Evolutionary conservation across 306 rosid species (phyloP), one percentile per base, ranked within the genome.

Genomic region (Cicer bijugum): DNA sequence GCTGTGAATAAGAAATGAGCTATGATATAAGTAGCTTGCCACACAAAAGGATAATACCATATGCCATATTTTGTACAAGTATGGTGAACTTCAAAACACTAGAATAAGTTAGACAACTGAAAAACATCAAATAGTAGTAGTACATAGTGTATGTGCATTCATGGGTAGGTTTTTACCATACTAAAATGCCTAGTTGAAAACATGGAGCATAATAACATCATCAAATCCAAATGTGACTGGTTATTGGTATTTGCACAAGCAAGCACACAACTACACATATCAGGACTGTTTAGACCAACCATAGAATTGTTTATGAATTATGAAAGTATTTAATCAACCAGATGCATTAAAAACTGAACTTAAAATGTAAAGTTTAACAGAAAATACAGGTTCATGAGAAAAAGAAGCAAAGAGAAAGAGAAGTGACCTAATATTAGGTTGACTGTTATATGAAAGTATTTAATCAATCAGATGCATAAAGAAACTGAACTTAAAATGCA

Each of bases 1-100:
- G 91, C 98, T 94, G 89, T 53, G 69, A 74, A 17, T 71, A 81
- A 81, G 68, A 40, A 67, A 51, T 10, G 47, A 75, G 16, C 35
- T 44, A 65, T 28, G 23, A 46, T 50, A 43, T 43, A 45, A 74
- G 71, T 15, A 43, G 63, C 35, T 70, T 51, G 14, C 72, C 47
- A 55, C 43, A 37, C n/a, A 52, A 40, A 74, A 67, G 14, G 46
- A 17, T 35, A 51, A 42, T 35, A 38, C 33, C 47, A 46, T 19
- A 45, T 35, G 37, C 12, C 55, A 72, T 61, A 11, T 68, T 68
- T 70, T 17, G 56, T 50, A 55, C 69, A 55, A 65, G 68, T 62
- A 71, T 28, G 40, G 45, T 33, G 12, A 57, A 46, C 55, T 64
- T 56, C 16, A 28, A 72, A 37, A 45, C 56, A 48, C 51, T 28